Conservation (phyloP, 768 basidiomycete species). For the Chlorophyllum brunneum region DNA sequence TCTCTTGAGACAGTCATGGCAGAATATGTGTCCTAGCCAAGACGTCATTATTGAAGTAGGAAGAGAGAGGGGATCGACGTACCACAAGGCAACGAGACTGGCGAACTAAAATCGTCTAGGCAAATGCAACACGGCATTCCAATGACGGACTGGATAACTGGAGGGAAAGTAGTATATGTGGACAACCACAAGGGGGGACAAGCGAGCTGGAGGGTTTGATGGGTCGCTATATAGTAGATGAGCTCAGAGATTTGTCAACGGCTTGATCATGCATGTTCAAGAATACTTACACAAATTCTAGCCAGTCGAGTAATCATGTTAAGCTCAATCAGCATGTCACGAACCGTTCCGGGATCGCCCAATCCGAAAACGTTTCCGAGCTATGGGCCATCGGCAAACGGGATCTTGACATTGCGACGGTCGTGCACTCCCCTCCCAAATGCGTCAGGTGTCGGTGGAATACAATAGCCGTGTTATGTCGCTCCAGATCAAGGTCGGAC, state of each 20-base stretch:
- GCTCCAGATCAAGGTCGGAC: no score
- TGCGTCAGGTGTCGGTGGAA: constrained; percentile 25
- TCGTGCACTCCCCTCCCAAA: neutral
- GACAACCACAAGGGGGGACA: neutral
- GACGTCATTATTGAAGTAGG: neutral
- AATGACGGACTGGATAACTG: constrained; percentile 20
- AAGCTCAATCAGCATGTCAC: neutral
- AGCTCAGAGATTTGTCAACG: constrained; percentile 9
- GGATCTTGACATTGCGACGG: neutral
- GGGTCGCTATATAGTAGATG: neutral
- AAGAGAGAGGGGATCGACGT: constrained; percentile 18
- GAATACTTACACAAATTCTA: neutral
- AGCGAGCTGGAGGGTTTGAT: neutral
- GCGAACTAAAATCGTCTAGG: constrained; percentile 47
- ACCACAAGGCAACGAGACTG: constrained; percentile 67
- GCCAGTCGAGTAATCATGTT: constrained; percentile 3
- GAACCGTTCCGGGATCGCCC: constrained; percentile 3
- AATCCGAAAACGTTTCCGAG: neutral
- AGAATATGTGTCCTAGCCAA: constrained; percentile 58
- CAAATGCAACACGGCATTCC: constrained; percentile 62
- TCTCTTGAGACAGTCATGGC: constrained; percentile 53
- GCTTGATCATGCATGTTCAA: neutral
- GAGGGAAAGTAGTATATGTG: neutral
- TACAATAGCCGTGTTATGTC: constrained; percentile 29
- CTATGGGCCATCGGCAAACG: constrained; percentile 1